Conservation (phyloP, 2,329 filamentous ascomycete genomes). For the Colletotrichum sp. region DNA sequence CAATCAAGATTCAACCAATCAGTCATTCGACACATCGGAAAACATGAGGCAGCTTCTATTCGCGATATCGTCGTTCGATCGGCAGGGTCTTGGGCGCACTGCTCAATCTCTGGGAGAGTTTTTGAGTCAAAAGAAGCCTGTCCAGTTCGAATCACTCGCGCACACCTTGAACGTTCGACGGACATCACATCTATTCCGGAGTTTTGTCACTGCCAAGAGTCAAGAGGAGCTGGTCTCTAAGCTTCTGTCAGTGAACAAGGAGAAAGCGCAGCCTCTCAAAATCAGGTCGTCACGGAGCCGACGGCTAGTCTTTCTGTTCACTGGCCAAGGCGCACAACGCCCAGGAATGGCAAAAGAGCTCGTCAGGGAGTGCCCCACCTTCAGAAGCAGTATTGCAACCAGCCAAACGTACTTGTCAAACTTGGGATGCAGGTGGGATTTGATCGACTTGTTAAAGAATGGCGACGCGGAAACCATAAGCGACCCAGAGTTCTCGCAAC, state of each 20-base stretch:
- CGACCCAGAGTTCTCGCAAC: constrained; percentile 32
- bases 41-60: background rate
- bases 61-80: background rate
- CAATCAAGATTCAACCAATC: background rate
- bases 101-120: background rate
- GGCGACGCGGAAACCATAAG: background rate
- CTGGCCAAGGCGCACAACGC: constrained; percentile 37
- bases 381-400: constrained; percentile 20
- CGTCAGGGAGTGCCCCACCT: constrained; percentile 27
- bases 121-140: background rate
- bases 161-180: background rate
- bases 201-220: constrained; percentile 22
- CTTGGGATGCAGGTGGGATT: background rate
- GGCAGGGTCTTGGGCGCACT: background rate
- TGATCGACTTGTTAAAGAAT: background rate
- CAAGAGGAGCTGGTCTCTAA: background rate
- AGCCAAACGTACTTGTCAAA: background rate
- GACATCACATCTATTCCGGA: background rate
- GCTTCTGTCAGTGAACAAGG: constrained; percentile 2
- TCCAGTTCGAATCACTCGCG: background rate
- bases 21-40: background rate
- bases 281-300: background rate
- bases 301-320: constrained; percentile 32
- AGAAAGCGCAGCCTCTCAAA: background rate
- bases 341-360: constrained; percentile 36